Conservation (phyloP, 345 rosid genomes). For the Corymbia maculata region DNA sequence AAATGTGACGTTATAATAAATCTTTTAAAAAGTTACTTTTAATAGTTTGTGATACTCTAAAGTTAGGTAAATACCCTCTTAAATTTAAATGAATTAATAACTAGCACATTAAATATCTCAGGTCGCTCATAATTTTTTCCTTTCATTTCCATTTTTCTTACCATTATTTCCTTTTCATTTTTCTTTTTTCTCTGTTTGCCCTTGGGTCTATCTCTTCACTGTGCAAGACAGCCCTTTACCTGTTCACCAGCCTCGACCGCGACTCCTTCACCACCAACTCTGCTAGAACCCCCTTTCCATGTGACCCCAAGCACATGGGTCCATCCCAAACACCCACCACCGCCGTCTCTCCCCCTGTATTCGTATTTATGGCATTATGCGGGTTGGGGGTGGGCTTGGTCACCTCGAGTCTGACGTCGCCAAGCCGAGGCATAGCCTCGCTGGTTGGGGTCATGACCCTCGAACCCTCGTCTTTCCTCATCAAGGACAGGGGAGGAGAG, state of each 20-base stretch:
- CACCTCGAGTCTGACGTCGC: too few species aligned
- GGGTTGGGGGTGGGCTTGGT: not conserved
- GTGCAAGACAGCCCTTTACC: not conserved
- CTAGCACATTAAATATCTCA: not conserved
- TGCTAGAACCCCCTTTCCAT: not conserved
- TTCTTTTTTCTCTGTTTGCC: not conserved
- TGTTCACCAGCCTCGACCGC: not conserved
- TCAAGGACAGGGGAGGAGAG: not conserved
- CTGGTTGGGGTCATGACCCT: not conserved
- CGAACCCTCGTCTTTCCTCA: not conserved
- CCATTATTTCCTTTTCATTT: not conserved
- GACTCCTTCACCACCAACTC: not conserved
- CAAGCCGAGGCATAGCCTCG: not conserved
- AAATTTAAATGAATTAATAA: not conserved
- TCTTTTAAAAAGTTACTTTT: not conserved
- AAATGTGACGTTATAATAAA: too few species aligned
- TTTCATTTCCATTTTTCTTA: not conserved
- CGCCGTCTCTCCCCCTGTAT: not conserved
- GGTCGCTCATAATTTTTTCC: not conserved
- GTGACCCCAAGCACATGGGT: not conserved
- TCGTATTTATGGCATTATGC: not conserved
- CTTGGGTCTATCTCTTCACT: not conserved
- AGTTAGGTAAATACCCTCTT: not conserved
- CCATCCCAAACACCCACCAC: not conserved
- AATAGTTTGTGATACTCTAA: not conserved